Base-by-base conservation (phyloP, 176 grass and related monocot species). In the Pharus latifolius region DNA sequence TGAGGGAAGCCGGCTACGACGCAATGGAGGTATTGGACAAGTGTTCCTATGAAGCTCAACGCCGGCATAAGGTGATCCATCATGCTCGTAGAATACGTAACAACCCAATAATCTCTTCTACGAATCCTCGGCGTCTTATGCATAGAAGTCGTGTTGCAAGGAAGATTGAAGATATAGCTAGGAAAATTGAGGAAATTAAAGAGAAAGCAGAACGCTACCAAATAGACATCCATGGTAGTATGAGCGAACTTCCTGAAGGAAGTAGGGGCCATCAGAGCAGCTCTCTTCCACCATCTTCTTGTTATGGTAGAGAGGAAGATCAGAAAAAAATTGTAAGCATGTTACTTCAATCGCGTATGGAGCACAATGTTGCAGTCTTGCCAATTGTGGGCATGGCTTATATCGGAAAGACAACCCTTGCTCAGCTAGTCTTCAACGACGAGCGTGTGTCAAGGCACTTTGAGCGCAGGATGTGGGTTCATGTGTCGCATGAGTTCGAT, bases 371-470 rank as follows among this genome's bases (percentile, higher is more conserved):
- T 17, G 19, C 17, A 11, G 35, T 80, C 28, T 32, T 86, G 10
- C 35, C 83, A 17, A 80, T 91, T 38, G 0, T 72, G 2, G 88
- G 88, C 1, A 74, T 72, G 26, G 16, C 68, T 24, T 80, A 49
- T 13, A 29, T 86, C 3, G 88, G 83, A 2, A 91, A 86, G 60
- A 86, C 83, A 5, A 60, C 83, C 0, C 18, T 91, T 0, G 56
- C 78, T 35, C 83, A 83, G 40, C 6, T 75, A 2, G 73, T 80
- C 30, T 49, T 52, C 74, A 59, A 32, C 2, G 26, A 82, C 13
- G 29, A 54, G 5, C 41, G 1, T 54, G 33, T 63, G 23, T 19
- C 4, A 3, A 27, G 7, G 6, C 2, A 85, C 43, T 91, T 86
- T n/a, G 28, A 83, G 0, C 10, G 33, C 44, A 75, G 29, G 63